Conservation (phyloP, 257 asterid species). For the Phtheirospermum japonicum region DNA sequence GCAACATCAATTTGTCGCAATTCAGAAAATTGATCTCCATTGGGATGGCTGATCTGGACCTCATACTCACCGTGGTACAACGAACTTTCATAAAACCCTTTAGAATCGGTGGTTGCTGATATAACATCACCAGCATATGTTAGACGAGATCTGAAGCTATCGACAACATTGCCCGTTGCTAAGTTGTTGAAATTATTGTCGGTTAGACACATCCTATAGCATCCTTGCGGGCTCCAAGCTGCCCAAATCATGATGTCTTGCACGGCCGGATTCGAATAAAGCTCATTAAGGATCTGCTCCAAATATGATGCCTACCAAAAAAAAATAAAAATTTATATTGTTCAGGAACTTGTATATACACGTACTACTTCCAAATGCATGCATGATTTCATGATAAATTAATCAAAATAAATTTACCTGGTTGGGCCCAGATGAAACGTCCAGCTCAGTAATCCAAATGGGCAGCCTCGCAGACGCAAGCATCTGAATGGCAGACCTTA, state of each 20-base stretch:
- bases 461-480: constrained; percentile 55
- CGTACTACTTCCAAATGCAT: no score
- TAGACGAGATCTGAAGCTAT: constrained; percentile 18
- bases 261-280: constrained; percentile 39
- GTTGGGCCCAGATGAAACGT: no score
- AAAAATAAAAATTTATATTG: no score
- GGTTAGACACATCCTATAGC: constrained; percentile 60
- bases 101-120: constrained; percentile 27
- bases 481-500: constrained; percentile 43
- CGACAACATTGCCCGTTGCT: constrained; percentile 49
- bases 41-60: constrained; percentile 33
- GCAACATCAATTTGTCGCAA: constrained; percentile 2
- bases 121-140: not conserved
- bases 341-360: no score
- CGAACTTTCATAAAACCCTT: constrained; percentile 37
- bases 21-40: not conserved
- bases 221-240: constrained; percentile 45
- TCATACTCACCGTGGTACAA: constrained; percentile 51
- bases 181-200: constrained; percentile 50
- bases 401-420: no score
- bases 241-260: constrained; percentile 49
- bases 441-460: constrained; percentile 61
- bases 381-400: no score
- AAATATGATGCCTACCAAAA: constrained; percentile 32
- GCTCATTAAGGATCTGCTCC: constrained; percentile 40